A percentile compares a stretch with the other conserved stretches of the same genome.
These are phyloP conservation scores for Babesia caballi DNA, from an alignment of 169 alveolate species.

Conservation along the genomic window DNA sequence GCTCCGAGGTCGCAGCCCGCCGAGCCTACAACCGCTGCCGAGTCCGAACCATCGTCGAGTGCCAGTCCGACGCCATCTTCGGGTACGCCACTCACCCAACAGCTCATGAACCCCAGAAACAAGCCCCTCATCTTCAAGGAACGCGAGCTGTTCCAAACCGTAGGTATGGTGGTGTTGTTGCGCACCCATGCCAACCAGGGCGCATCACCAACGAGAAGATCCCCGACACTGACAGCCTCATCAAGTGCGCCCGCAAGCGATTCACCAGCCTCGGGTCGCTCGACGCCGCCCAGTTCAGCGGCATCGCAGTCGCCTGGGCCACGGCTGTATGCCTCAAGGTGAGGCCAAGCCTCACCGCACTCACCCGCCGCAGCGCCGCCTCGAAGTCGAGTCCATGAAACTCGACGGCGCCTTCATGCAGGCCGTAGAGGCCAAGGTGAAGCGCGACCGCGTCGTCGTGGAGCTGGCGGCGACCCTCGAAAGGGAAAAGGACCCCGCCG, in stretches of 20 bases:
- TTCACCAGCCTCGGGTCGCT: slow-evolving; percentile 17
- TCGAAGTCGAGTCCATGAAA: slow-evolving; percentile 37
- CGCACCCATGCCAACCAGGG: not conserved
- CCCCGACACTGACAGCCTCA: slow-evolving; percentile 7
- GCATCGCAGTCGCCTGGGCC: slow-evolving; percentile 63
- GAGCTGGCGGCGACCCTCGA: slow-evolving; percentile 33
- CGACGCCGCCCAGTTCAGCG: slow-evolving; percentile 23
- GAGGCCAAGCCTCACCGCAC: not conserved
- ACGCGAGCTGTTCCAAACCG: slow-evolving; percentile 36
- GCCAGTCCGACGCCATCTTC: slow-evolving; percentile 30
- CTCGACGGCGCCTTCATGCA: slow-evolving; percentile 31
- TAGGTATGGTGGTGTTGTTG: slow-evolving; percentile 14
- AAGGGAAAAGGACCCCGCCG: not conserved
- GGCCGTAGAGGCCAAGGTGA: slow-evolving; percentile 22
- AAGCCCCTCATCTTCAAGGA: slow-evolving; percentile 32
- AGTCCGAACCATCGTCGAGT: slow-evolving; percentile 58
- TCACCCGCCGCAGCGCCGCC: slow-evolving; percentile 17
- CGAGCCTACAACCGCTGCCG: slow-evolving; percentile 46
- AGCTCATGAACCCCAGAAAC: not conserved
- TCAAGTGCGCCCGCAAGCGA: slow-evolving; percentile 12
- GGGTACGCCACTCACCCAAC: slow-evolving; percentile 12
- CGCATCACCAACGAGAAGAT: slow-evolving; percentile 39
- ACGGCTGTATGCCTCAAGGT: slow-evolving; percentile 58
- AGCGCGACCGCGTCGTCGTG: slow-evolving; percentile 30
- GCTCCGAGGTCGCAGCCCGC: slow-evolving; percentile 11